Conservation (phyloP, 345 rosid species). For the Moringa oleifera region DNA sequence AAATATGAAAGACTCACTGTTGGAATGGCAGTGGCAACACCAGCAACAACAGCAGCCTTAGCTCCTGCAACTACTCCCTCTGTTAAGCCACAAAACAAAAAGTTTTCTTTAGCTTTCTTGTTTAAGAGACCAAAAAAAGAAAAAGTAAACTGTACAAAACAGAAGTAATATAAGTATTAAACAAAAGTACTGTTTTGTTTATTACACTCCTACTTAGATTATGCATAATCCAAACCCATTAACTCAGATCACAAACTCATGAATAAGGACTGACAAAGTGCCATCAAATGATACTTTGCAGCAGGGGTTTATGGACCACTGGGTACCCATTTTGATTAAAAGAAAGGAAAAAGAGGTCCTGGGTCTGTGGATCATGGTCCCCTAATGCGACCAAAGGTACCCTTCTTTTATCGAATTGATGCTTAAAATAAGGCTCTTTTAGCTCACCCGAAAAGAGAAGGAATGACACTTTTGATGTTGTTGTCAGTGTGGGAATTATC, state of each 20-base stretch:
- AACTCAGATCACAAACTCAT: neutral
- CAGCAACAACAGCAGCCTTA: conserved; percentile 70
- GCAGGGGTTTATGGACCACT: neutral
- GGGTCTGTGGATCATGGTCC: no score
- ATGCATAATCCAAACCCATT: neutral
- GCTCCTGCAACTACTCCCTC: conserved; percentile 89
- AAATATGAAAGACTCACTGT: conserved; percentile 38
- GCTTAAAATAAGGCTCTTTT: no score
- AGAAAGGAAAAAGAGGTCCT: no score
- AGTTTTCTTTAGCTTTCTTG: no score
- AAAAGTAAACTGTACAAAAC: no score
- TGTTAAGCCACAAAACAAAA: conserved; percentile 21
- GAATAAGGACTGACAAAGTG: neutral
- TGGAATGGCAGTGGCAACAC: conserved; percentile 70
- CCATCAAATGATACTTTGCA: neutral
- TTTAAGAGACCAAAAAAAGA: neutral
- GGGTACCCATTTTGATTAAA: no score
- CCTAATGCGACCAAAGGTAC: no score
- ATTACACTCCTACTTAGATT: neutral
- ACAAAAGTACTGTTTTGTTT: neutral
- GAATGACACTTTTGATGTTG: no score
- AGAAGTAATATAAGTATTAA: no score
- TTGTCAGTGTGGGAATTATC: no score
- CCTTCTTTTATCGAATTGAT: no score
- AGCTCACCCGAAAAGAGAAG: no score